Conservation (phyloP, 2,329 filamentous ascomycete genomes). For the Trichoderma oligosporum region DNA sequence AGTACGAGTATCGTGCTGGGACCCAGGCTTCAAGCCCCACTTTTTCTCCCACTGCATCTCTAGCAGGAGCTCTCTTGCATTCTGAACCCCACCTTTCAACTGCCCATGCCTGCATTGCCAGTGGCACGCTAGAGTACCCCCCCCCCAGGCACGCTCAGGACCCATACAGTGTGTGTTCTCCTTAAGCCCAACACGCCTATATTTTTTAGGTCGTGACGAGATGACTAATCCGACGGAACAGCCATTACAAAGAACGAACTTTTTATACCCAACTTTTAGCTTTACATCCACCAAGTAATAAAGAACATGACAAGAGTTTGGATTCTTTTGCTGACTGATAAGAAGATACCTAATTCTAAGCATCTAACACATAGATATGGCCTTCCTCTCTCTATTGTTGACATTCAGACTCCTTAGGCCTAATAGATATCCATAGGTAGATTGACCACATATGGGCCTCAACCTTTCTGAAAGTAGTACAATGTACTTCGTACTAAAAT, state of each 20-base stretch:
- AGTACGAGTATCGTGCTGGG: neutral
- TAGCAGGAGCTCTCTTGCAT: neutral
- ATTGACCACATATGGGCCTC: neutral
- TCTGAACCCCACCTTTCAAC: constrained; percentile 4
- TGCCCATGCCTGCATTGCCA: constrained; percentile 13
- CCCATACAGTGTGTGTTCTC: constrained; percentile 2
- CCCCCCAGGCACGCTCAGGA: neutral
- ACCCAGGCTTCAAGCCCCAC: constrained; percentile 4
- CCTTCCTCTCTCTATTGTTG: too few species aligned
- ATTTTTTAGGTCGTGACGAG: too few species aligned
- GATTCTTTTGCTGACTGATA: too few species aligned
- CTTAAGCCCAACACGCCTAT: too few species aligned
- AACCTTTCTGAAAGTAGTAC: neutral
- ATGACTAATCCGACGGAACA: too few species aligned
- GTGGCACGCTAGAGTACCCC: constrained; percentile 20
- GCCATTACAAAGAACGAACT: too few species aligned
- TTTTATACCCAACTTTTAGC: too few species aligned
- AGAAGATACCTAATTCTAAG: too few species aligned
- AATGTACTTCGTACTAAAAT: neutral
- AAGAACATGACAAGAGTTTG: too few species aligned
- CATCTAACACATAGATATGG: too few species aligned
- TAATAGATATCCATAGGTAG: neutral
- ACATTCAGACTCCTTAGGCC: neutral
- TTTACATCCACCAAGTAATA: too few species aligned
- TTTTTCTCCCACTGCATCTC: constrained; percentile 10